Evolutionary conservation across 257 asterid species (phyloP), one percentile per base, ranked within the genome.

Genomic region (Craterostigma plantagineum): DNA sequence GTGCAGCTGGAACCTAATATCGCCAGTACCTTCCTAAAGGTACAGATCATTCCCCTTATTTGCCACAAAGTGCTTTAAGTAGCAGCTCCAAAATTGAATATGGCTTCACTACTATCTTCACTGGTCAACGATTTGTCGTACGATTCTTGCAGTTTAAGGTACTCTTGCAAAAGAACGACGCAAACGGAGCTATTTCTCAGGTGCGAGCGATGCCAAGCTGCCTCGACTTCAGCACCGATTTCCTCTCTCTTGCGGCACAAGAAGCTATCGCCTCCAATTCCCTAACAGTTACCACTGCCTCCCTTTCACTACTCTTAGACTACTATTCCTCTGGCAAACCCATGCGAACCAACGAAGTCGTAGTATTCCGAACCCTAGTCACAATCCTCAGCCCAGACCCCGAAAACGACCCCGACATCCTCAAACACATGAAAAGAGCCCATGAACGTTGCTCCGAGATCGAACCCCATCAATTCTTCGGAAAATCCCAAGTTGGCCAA

Each of bases 1-100:
- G 35, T 68, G 81, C 98, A 90, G 98, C 68, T 90, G 61, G 93
- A 83, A 63, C 95, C 98, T 43, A 79, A 73, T 55, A 63, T 79
- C 59, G 85, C 92, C 42, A 62, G 86, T 53, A 72, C 79, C 49
- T 90, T 82, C 70, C 93, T 90, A 18, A 90, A 90, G 94, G 98
- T 90, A 64, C 51, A 23, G 52, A 45, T 67, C 61, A 43, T 43
- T 42, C 43, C 17, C 48, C 34, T 42, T 16, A 16, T 35, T 46
- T 45, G 43, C 46, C 18, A 18, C 41, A 13, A 48, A 18, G 16
- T 46, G 34, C 27, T 37, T 35, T n/a, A n/a, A n/a, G n/a, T n/a
- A n/a, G n/a, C n/a, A n/a, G n/a, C n/a, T n/a, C n/a, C n/a, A n/a
- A 27, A 11, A 9, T 16, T 8, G 23, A 7, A 7, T 8, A 8